Evolutionary conservation across 225 moss, liverwort and hornwort genomes (phyloP), one percentile per base, ranked within the genome.

Genomic region (Takakia lepidozioides): DNA sequence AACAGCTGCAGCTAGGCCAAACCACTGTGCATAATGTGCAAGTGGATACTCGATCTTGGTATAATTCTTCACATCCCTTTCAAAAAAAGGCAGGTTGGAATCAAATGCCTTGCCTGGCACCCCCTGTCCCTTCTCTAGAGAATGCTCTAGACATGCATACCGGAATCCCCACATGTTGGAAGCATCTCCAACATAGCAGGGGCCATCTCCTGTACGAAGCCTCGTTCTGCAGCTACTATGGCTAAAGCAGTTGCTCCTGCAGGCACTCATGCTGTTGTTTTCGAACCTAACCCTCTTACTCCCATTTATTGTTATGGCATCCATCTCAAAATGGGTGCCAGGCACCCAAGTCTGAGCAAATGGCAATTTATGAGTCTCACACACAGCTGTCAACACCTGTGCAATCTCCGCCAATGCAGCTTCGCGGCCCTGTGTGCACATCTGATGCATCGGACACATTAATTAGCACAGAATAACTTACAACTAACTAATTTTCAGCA

Each of bases 311-410:
- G 64, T 60, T 29, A 46, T 57, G 11, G 32, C 32, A 32, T 11
- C 11, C 51, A 53, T 9, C 39, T 37, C 47, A 4, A 59, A 54
- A 30, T 52, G 55, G 73, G 75, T 62, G 41, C 80, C 59, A 2
- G 87, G 98, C 40, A 98, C 73, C 98, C 98, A 98, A 5, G 87
- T 85, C 58, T 98, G 98, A 22, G 98, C 98, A 57, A 98, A 43
- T 1, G 98, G 98, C 21, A 98, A 71, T 48, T 85, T 87, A 61
- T 98, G 91, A 10, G 91, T 76, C 69, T 91, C 91, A 48, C 91
- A 91, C 13, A 98, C 98, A 22, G 83, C 85, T 43, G 85, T 87
- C 37, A 91, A 52, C 54, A 98, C 87, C 42, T 85, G 78, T 41
- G 79, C 66, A 15, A 98, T 98, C 69, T 98, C 98, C 19, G 67